Evolutionary conservation across 2,329 filamentous ascomycete genomes (phyloP).

Genomic region (Aspergillus carbonarius): DNA sequence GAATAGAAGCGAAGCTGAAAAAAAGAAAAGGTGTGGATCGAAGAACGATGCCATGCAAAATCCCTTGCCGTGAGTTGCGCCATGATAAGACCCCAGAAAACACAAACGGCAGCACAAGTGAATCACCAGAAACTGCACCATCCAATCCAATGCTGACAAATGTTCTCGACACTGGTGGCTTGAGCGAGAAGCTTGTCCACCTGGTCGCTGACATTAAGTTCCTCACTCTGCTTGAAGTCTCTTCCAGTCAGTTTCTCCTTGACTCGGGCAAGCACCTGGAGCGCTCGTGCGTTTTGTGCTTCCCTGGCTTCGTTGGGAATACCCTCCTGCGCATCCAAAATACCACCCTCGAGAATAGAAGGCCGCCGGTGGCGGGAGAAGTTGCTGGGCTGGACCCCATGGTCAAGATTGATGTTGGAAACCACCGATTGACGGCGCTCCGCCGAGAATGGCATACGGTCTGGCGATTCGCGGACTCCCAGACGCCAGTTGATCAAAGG

Average conservation of each 20-base stretch:
- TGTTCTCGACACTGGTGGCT: conserved; percentile 93
- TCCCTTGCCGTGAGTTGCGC: conserved; percentile 28
- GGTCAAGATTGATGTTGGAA: conserved; percentile 47
- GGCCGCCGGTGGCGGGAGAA: conserved; percentile 65
- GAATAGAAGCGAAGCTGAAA: conserved; percentile 11
- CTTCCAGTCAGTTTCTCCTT: conserved; percentile 93
- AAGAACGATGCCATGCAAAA: conserved; percentile 24
- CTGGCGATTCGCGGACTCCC: conserved; percentile 60
- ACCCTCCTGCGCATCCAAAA: conserved; percentile 44
- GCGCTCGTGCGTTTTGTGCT: conserved; percentile 85
- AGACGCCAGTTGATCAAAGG: conserved; percentile 98
- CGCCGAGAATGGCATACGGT: conserved; percentile 58
- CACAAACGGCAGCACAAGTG: conserved; percentile 11
- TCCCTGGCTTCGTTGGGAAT: conserved; percentile 57
- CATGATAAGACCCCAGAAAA: conserved; percentile 25
- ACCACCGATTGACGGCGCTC: conserved; percentile 63
- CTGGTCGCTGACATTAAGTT: conserved; percentile 80
- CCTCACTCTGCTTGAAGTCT: conserved; percentile 84
- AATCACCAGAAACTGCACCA: conserved; percentile 96
- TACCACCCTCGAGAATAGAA: conserved; percentile 64
- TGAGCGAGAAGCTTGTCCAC: conserved; percentile 94
- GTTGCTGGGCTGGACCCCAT: conserved; percentile 62
- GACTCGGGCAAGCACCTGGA: conserved; percentile 88
- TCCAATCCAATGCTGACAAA: conserved; percentile 98
- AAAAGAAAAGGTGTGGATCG: conserved; percentile 10